Evolutionary conservation across 164 flowering plant species (phyloP).

Genomic region (Cinnamomum micranthum): DNA sequence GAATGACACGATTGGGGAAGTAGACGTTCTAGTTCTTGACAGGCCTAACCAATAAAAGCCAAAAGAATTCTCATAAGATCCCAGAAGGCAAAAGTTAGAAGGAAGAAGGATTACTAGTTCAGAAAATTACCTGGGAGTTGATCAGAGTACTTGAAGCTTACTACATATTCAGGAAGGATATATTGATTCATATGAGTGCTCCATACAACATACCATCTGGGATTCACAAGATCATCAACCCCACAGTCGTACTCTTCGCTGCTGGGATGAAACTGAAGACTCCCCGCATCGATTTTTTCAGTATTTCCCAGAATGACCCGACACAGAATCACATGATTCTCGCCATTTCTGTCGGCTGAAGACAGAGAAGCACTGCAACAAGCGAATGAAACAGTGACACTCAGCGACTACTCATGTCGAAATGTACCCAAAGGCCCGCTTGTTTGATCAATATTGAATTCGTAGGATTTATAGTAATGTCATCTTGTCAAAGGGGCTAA

Average conservation of each 20-base stretch:
- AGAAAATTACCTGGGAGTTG: conserved; percentile 22
- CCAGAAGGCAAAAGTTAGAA: neutral
- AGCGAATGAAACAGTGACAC: neutral
- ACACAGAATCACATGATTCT: conserved; percentile 48
- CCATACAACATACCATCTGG: conserved; percentile 55
- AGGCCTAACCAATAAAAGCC: neutral
- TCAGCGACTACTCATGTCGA: neutral
- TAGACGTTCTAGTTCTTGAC: neutral
- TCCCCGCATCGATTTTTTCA: conserved; percentile 43
- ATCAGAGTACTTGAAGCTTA: conserved; percentile 38
- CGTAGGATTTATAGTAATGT: no score
- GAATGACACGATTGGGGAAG: conserved; percentile 11
- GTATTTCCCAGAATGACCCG: conserved; percentile 52
- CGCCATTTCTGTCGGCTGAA: conserved; percentile 39
- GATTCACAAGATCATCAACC: conserved; percentile 47
- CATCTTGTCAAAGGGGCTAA: no score
- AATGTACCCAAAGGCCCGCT: no score
- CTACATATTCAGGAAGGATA: conserved; percentile 53
- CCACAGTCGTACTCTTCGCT: conserved; percentile 45
- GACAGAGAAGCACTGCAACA: conserved; percentile 32
- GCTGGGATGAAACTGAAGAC: conserved; percentile 40
- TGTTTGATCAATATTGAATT: no score
- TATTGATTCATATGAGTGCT: conserved; percentile 38
- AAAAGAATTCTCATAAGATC: neutral
- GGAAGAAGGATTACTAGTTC: neutral